These are phyloP conservation scores for Austroboletus festivus DNA, from an alignment of 768 basidiomycete species.

Conservation along the genomic window DNA sequence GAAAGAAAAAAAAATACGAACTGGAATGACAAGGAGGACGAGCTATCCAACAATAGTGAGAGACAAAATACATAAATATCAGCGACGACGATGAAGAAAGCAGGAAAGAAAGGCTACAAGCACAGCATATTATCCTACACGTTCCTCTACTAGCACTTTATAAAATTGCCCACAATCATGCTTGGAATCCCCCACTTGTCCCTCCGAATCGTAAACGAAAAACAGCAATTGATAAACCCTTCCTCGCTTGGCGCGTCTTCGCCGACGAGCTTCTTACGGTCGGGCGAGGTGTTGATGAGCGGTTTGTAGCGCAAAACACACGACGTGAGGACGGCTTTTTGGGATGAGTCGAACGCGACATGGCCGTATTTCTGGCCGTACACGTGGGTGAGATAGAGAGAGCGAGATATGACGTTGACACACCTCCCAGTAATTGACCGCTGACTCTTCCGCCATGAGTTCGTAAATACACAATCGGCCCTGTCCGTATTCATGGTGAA, in stretches of 20 bases:
- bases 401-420: neutral
- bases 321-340: conserved; percentile 91
- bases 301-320: conserved; percentile 86
- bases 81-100: no score
- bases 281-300: conserved; percentile 40
- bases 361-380: conserved; percentile 84
- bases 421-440: conserved; percentile 98
- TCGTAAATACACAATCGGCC: conserved; percentile 96
- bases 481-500: conserved; percentile 33
- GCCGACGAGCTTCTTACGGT: conserved; percentile 29
- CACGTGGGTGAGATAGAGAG: neutral
- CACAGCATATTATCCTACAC: no score
- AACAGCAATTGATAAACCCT: conserved; percentile 80
- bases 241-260: conserved; percentile 50
- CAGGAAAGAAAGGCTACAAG: no score
- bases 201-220: conserved; percentile 85
- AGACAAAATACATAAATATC: no score
- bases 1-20: no score
- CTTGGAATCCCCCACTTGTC: conserved; percentile 86
- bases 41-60: no score
- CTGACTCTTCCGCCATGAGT: conserved; percentile 95
- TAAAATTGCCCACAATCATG: conserved; percentile 89
- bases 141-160: conserved; percentile 48
- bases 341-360: conserved; percentile 86
- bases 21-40: no score